Conservation (phyloP, 2,329 filamentous ascomycete genomes). For the Xylariaceae sp. region DNA sequence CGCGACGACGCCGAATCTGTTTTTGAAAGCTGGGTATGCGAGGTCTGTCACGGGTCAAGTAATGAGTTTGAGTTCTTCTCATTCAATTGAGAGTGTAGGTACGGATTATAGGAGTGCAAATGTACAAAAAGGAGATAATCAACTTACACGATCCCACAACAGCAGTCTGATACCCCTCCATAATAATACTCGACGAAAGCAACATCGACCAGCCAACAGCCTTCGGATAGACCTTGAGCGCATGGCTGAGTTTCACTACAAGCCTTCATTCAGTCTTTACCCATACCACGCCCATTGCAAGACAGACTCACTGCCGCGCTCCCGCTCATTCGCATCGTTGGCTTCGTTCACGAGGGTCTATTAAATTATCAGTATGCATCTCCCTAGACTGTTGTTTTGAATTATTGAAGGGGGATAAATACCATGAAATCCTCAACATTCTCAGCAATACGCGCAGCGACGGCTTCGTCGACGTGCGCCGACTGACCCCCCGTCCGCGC, state of each 20-base stretch:
- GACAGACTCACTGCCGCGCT: slow-evolving; percentile 30
- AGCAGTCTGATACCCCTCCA: slow-evolving; percentile 31
- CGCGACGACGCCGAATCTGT: slow-evolving; percentile 31
- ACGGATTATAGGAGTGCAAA: background rate
- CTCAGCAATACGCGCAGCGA: slow-evolving; percentile 28
- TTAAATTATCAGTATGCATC: background rate
- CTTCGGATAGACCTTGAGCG: slow-evolving; percentile 41
- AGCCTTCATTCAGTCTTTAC: background rate
- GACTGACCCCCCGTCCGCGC: slow-evolving; percentile 7
- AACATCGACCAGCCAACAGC: slow-evolving; percentile 40
- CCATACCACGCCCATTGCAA: background rate
- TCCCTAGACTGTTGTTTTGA: no score
- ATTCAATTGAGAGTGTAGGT: background rate
- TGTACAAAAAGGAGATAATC: background rate
- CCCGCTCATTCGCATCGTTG: slow-evolving; percentile 37
- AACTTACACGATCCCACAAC: slow-evolving; percentile 31
- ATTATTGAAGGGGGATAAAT: background rate
- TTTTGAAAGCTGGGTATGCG: slow-evolving; percentile 35
- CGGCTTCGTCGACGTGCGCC: slow-evolving; percentile 25
- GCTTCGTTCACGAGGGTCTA: slow-evolving; percentile 33
- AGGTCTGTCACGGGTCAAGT: slow-evolving; percentile 28
- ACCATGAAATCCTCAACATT: slow-evolving; percentile 32
- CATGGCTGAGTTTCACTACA: slow-evolving; percentile 33
- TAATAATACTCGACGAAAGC: slow-evolving; percentile 39
- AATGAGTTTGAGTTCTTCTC: slow-evolving; percentile 1